Evolutionary conservation across 257 asterid species (phyloP).

Genomic region (Phtheirospermum japonicum): DNA sequence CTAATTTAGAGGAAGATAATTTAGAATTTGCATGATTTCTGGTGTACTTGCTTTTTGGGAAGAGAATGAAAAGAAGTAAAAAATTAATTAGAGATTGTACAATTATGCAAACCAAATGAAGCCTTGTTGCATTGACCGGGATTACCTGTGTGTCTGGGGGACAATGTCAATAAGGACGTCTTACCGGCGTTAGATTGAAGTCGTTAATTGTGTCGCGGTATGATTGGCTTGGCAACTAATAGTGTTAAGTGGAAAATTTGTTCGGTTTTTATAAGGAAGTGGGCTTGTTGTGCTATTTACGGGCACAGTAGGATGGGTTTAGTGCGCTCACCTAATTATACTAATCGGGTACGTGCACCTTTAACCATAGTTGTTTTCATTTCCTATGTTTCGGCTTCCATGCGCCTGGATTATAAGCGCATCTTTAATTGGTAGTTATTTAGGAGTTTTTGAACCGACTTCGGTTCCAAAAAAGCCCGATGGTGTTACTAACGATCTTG

Average conservation of each 20-base stretch:
- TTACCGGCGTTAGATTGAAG: slow-evolving; percentile 31
- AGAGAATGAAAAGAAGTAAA: too few species aligned
- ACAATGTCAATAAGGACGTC: slow-evolving; percentile 30
- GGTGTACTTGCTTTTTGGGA: too few species aligned
- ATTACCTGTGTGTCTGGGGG: slow-evolving; percentile 42
- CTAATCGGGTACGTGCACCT: slow-evolving; percentile 8
- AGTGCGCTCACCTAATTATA: slow-evolving; percentile 15
- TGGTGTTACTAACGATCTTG: too few species aligned
- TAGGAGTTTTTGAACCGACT: too few species aligned
- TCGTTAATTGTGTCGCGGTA: slow-evolving; percentile 21
- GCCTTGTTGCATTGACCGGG: slow-evolving; percentile 37
- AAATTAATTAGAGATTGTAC: too few species aligned
- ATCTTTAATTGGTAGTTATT: too few species aligned
- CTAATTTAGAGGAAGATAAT: too few species aligned
- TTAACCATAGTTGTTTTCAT: slow-evolving; percentile 7
- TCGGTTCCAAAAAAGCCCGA: too few species aligned
- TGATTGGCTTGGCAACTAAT: slow-evolving; percentile 38
- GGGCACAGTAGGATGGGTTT: slow-evolving; percentile 45
- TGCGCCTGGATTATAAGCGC: too few species aligned
- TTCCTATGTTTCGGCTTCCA: not conserved
- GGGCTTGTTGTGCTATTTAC: slow-evolving; percentile 60
- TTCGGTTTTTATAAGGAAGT: slow-evolving; percentile 47
- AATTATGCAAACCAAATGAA: slow-evolving; percentile 26
- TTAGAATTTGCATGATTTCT: too few species aligned
- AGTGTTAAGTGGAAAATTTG: too few species aligned